These are phyloP conservation scores for Terana coerulea DNA, from an alignment of 768 basidiomycete species.

Conservation along the genomic window DNA sequence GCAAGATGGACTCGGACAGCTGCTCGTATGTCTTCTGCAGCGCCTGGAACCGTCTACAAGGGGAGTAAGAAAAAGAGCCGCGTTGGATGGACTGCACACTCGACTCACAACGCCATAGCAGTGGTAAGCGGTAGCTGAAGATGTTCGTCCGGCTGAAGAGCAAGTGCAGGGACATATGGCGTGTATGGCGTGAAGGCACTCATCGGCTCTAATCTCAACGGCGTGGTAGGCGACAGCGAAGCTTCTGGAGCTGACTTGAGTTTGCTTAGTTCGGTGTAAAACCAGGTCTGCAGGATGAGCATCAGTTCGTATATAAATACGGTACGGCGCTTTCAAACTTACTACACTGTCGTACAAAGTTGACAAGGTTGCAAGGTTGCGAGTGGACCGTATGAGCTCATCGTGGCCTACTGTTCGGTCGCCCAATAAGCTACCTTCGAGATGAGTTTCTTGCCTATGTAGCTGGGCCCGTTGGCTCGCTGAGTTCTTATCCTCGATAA, in stretches of 20 bases:
- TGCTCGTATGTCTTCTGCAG: slow-evolving; percentile 89
- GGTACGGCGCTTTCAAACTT: slow-evolving; percentile 36
- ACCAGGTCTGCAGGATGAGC: slow-evolving; percentile 65
- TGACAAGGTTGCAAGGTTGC: slow-evolving; percentile 72
- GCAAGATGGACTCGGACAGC: slow-evolving; percentile 79
- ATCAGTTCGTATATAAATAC: too few species aligned
- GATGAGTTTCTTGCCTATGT: slow-evolving; percentile 71
- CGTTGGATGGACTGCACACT: slow-evolving; percentile 40
- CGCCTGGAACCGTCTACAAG: slow-evolving; percentile 80
- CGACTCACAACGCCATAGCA: slow-evolving; percentile 89
- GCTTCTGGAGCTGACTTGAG: slow-evolving; percentile 65
- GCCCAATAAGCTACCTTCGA: slow-evolving; percentile 68
- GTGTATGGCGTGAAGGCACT: slow-evolving; percentile 43
- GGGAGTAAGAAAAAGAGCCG: slow-evolving; percentile 13
- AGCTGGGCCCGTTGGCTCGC: slow-evolving; percentile 47
- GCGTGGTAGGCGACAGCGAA: slow-evolving; percentile 45
- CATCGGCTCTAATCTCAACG: slow-evolving; percentile 45
- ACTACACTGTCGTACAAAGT: slow-evolving; percentile 86
- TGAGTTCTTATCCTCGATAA: slow-evolving; percentile 35
- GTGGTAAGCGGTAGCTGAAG: slow-evolving; percentile 74
- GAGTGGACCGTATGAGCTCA: slow-evolving; percentile 67
- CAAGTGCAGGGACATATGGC: slow-evolving; percentile 41
- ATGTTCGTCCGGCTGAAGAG: slow-evolving; percentile 39
- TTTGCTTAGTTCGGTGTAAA: slow-evolving; percentile 63
- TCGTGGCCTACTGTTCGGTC: slow-evolving; percentile 49